Conservation (phyloP, 768 basidiomycete species). For the Gyrodon lividus region DNA sequence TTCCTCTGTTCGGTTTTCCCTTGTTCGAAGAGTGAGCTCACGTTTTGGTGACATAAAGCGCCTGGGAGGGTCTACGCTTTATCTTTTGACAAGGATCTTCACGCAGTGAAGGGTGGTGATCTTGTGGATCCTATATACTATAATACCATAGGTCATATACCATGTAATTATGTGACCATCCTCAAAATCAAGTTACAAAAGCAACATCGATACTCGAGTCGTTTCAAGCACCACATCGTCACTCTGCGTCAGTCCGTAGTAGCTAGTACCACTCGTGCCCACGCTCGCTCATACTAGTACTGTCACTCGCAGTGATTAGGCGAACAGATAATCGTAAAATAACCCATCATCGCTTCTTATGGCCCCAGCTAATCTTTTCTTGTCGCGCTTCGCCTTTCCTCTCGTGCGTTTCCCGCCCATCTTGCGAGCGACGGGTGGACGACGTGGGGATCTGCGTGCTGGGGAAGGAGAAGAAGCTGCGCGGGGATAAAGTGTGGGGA, state of each 20-base stretch:
- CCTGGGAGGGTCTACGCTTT: conserved; percentile 58
- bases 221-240: too few species aligned
- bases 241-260: too few species aligned
- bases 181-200: too few species aligned
- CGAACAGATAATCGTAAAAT: conserved; percentile 48
- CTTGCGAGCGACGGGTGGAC: conserved; percentile 17
- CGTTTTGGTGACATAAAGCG: conserved; percentile 36
- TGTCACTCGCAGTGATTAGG: conserved; percentile 20
- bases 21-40: conserved; percentile 12
- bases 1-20: conserved; percentile 22
- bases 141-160: too few species aligned
- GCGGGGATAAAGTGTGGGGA: conserved; percentile 33
- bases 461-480: conserved; percentile 59
- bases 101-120: conserved; percentile 42
- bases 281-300: too few species aligned
- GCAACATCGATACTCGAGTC: too few species aligned
- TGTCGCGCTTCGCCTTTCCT: conserved; percentile 15
- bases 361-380: conserved; percentile 16
- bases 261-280: too few species aligned
- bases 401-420: conserved; percentile 11
- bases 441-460: conserved; percentile 35
- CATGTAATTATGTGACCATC: too few species aligned
- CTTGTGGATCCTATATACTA: too few species aligned
- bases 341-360: conserved; percentile 17
- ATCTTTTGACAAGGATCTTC: conserved; percentile 48